Evolutionary conservation across 2,329 filamentous ascomycete species (phyloP).

Genomic region (Chaetothyriales sp.): DNA sequence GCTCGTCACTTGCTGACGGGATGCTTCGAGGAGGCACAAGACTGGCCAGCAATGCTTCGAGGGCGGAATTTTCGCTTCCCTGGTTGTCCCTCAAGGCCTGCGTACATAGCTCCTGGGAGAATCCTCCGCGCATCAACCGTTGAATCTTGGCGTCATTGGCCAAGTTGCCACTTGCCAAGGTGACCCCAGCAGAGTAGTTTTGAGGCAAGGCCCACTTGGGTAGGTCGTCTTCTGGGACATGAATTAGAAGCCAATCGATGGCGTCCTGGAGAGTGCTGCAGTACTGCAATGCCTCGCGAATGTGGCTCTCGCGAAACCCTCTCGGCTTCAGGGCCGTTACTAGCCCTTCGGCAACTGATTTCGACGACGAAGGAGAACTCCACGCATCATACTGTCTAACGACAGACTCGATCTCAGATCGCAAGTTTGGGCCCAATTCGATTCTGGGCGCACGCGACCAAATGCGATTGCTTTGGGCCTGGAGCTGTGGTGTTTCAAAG

Average conservation of each 20-base stretch:
- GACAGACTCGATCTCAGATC: slow-evolving; percentile 64
- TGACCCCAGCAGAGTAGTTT: slow-evolving; percentile 79
- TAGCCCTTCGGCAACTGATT: slow-evolving; percentile 57
- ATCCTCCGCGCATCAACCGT: slow-evolving; percentile 67
- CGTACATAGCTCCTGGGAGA: slow-evolving; percentile 70
- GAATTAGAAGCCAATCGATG: slow-evolving; percentile 88
- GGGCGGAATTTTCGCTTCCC: slow-evolving; percentile 63
- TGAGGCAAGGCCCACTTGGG: slow-evolving; percentile 84
- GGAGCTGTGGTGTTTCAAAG: background rate
- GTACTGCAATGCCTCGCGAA: slow-evolving; percentile 71
- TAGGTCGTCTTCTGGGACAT: slow-evolving; percentile 94
- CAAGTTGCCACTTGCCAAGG: slow-evolving; percentile 68
- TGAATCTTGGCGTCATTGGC: slow-evolving; percentile 71
- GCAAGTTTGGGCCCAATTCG: slow-evolving; percentile 75
- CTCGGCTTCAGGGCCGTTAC: slow-evolving; percentile 36
- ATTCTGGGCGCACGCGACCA: slow-evolving; percentile 82
- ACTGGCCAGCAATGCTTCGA: slow-evolving; percentile 62
- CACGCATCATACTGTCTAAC: slow-evolving; percentile 67
- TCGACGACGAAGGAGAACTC: slow-evolving; percentile 53
- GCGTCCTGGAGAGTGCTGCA: slow-evolving; percentile 89
- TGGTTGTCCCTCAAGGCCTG: slow-evolving; percentile 57
- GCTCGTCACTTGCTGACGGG: slow-evolving; percentile 20
- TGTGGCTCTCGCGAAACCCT: slow-evolving; percentile 78
- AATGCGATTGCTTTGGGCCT: slow-evolving; percentile 43
- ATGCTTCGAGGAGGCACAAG: slow-evolving; percentile 28